Evolutionary conservation across 2,329 filamentous ascomycete species (phyloP), one percentile per base, ranked within the genome.

Genomic region (Hawksworthiomyces lignivorus): DNA sequence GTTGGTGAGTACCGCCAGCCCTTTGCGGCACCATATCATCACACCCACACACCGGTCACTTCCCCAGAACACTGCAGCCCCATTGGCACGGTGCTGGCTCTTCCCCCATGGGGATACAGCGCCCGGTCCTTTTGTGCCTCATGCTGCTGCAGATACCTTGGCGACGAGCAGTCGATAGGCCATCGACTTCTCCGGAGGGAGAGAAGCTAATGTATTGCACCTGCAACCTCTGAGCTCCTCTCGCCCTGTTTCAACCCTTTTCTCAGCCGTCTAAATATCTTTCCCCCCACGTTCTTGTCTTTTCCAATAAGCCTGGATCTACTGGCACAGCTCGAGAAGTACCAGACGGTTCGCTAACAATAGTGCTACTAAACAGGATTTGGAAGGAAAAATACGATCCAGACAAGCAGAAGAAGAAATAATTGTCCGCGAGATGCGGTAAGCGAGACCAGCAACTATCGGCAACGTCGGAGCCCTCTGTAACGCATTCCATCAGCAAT

Each of bases 311-410:
- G n/a, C n/a, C n/a, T n/a, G n/a, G n/a, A n/a, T n/a, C n/a, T n/a
- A n/a, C n/a, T n/a, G n/a, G n/a, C n/a, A n/a, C n/a, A n/a, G n/a
- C n/a, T n/a, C n/a, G n/a, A n/a, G n/a, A n/a, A n/a, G n/a, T n/a
- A n/a, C n/a, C n/a, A n/a, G n/a, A n/a, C n/a, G n/a, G n/a, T 36
- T 43, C 32, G 41, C 43, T 41, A 39, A 53, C 29, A 26, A n/a
- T n/a, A n/a, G n/a, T 26, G 24, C 12, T 12, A 8, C 12, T 14
- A 11, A 4, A 29, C 58, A 94, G 87, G 89, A 96, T 97, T 58
- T 96, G 90, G 87, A 97, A 97, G 62, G 88, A 94, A 49, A 97
- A 97, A 67, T 96, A 97, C 67, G 75, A 75, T 54, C 70, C 73
- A 26, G 65, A 54, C 39, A 64, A 60, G 46, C 58, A 57, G 50